Conservation (phyloP, 495 filamentous ascomycete species). For the Glarea lozoyensis region DNA sequence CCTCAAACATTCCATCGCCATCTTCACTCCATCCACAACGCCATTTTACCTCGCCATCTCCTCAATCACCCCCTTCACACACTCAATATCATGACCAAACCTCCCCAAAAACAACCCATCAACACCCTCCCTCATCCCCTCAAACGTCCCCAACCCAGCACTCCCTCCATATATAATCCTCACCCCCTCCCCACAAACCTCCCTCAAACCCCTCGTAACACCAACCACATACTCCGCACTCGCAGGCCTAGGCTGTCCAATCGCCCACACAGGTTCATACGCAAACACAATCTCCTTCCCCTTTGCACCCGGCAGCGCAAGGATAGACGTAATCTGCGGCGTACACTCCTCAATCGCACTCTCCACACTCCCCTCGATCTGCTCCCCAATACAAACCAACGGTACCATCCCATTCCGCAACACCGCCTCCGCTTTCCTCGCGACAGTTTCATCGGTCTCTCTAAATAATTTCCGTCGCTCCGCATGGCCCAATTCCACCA, state of each 20-base stretch:
- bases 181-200: conserved; percentile 34
- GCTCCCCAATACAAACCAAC: conserved; percentile 74
- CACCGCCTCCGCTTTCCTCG: conserved; percentile 58
- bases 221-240: conserved; percentile 58
- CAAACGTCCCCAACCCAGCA: conserved; percentile 69
- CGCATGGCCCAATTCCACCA: conserved; percentile 75
- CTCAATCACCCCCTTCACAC: conserved; percentile 55
- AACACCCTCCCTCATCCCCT: conserved; percentile 51
- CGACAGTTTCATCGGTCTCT: conserved; percentile 57
- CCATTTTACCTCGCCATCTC: conserved; percentile 52
- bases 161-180: conserved; percentile 74
- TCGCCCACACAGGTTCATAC: conserved; percentile 88
- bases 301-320: conserved; percentile 40
- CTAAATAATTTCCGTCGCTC: conserved; percentile 61
- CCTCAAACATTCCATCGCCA: too few species aligned
- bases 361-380: conserved; percentile 32
- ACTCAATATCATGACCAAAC: conserved; percentile 67
- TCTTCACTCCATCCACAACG: too few species aligned
- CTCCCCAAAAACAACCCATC: conserved; percentile 78
- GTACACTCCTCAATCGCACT: conserved; percentile 57
- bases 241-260: conserved; percentile 67
- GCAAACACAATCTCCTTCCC: conserved; percentile 71
- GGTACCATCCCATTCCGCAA: conserved; percentile 62
- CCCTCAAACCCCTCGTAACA: conserved; percentile 55
- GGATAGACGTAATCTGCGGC: conserved; percentile 50